Base-by-base conservation (phyloP, 2,329 filamentous ascomycete genomes). In the Zasmidium angulare region DNA sequence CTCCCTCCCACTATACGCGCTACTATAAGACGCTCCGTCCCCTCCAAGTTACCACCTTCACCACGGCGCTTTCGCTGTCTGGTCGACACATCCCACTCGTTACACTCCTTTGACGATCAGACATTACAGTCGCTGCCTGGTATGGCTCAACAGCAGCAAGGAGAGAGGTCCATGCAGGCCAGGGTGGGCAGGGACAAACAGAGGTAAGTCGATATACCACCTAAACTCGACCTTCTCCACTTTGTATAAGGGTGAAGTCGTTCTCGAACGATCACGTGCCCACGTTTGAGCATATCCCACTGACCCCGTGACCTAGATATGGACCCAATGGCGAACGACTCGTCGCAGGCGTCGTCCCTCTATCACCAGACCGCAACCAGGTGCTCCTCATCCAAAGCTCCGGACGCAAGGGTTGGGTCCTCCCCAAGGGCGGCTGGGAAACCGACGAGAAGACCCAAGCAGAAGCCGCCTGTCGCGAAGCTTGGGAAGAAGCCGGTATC, bases 341-440 rank as follows among this genome's bases (percentile, higher is more conserved):
- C 63, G 95, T 99, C 69, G 93, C 95, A 62, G 95, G 95, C 68
- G 88, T 98, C 59, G 95, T 99, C 50, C 91, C 95, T 65, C 82
- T 98, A 66, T 95, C 91, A 56, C 77, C 84, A 70, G 93, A 96
- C 79, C 93, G 91, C 76, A 88, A 87, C 69, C 89, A 90, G 75
- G 93, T 99, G 62, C 84, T 99, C 68, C 83, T 99, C 68, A 96
- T 98, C 70, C 92, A 97, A 79, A 96, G 92, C 56, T 93, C 90
- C 54, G 86, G 91, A 65, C 88, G 92, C 70, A 91, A 91, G 75
- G 91, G 90, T 70, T 99, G 95, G 95, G 95, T 99, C 47, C 83
- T 99, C 60, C 95, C 95, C 61, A 99, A 99, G 76, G 95, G 95
- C 72, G 95, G 95, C 61, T 99, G 95, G 93, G 95, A 99, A 77